Evolutionary conservation across 805 yeast species (phyloP), one percentile per base, ranked within the genome.

Genomic region (Metschnikowia henanensis): DNA sequence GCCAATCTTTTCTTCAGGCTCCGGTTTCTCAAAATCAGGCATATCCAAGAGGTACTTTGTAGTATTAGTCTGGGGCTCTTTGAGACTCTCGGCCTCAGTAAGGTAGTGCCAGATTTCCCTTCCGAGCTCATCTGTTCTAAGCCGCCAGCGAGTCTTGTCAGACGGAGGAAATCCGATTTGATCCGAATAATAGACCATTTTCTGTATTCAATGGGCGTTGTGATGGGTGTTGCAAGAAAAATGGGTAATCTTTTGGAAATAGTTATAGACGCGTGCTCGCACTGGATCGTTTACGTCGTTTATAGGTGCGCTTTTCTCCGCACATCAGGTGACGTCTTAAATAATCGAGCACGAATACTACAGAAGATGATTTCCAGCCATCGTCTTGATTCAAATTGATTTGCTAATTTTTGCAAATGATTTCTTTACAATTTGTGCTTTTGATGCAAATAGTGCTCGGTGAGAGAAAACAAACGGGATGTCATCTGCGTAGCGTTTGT

Each of bases 21-120:
- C 56, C 3, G 76, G 76, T 1, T 62, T 47, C 13, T 57, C 57
- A 41, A 72, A 70, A 22, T 59, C 64, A 0, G 68, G 70, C 4
- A 67, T 52, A 31, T 73, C 68, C 29, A 84, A 59, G 4, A 80
- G 64, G 64, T 85, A 81, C 56, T 83, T 76, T 6, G 78, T 84
- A 47, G 68, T 75, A 3, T 70, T 61, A 1, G 82, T 62, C 56
- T 84, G 92, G 8, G 77, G 75, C 32, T 72, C 77, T 0, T 58
- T 48, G 3, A 48, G 43, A 1, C 64, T 50, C 17, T 76, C 73
- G 18, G 72, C 64, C 25, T 63, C 65, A 0, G 64, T 56, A 9
- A 80, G 53, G 57, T 82, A 92, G 22, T 77, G 82, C 99, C 99
- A 92, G 34, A 77, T 74, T 57, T 87, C 88, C 16, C 85, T 74